Base-by-base conservation (phyloP, 495 filamentous ascomycete genomes). In the Beverwykella pulmonaria region DNA sequence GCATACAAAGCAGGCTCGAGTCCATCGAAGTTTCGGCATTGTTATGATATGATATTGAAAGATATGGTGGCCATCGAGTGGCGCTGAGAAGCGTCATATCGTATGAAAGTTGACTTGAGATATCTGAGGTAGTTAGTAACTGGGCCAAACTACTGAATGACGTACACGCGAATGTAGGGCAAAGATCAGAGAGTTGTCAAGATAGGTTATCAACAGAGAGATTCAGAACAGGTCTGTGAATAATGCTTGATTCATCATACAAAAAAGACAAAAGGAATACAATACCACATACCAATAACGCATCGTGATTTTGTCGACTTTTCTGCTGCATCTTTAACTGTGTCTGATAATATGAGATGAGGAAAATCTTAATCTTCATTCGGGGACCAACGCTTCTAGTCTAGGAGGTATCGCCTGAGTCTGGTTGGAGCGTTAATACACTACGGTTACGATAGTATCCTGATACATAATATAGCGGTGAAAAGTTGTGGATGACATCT, bases 171-270 rank as follows among this genome's bases (percentile, higher is more conserved):
- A 44, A 44, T 44, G 8, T 44, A 15, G 39, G 39, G 39, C 4
- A 12, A n/a, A 1, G 17, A 58, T 72, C 71, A 73, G 64, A 66
- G 68, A 68, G 68, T 73, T 68, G 70, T 68, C 68, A 73, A 73
- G 71, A 49, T 65, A 61, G 50, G 53, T 4, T 10, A 65, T 73
- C 71, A 53, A 73, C 71, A 73, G 30, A 41, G 44, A 44, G 52
- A 26, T 73, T 73, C 68, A 56, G 71, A 68, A 71, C 71, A 73
- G 71, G 71, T 73, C 71, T 73, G 71, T 73, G 71, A 68, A 66
- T 61, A 62, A 56, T 62, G 63, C 53, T 61, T 65, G 57, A 58
- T 44, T 73, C 59, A 70, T 68, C 59, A 71, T 60, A 25, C n/a
- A 56, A 44, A 23, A 12, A 41, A 36, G 62, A 5, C 20, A 53